Base-by-base conservation (phyloP, 345 rosid species). In the Combretum micranthum region DNA sequence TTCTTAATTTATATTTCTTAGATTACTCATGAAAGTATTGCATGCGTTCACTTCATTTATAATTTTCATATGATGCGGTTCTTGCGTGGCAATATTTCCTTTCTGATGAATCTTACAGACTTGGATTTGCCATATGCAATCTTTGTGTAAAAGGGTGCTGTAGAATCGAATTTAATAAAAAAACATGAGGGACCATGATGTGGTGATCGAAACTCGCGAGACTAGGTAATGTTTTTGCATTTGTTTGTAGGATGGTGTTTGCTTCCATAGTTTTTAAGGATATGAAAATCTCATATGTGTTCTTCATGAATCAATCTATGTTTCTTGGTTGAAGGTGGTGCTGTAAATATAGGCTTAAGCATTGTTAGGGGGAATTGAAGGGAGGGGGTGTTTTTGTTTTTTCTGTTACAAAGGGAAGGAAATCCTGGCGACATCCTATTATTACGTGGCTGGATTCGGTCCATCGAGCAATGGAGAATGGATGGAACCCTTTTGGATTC, bases 401-500 rank as follows among this genome's bases (percentile, higher is more conserved):
- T 55, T 44, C 20, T 20, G 20, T 42, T 13, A 47, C 51, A 57
- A 43, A n/a, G n/a, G 51, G 14, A 16, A 20, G 59, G 67, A 63
- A 78, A 80, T 69, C 72, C 89, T 82, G 94, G 96, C 89, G 81
- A 75, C 79, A 75, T 75, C 72, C 69, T 61, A 69, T 66, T 63
- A 76, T 76, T 56, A 64, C 84, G 50, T 70, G 69, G 59, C 74
- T 59, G 70, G 62, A 16, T 64, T 65, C 69, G 69, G 75, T 68
- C 53, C 57, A 52, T 61, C 70, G 64, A 76, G 77, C 77, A 61
- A 86, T 88, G 98, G 85, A 81, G 71, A 82, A 65, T 73, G 77
- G 84, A 83, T 82, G 96, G 95, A 82, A 75, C 64, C 79, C 82
- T 21, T 60, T 63, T 62, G 80, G 82, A 62, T 79, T 79, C 80